Percentiles rank a stretch among this genome's conserved stretches.
phyloP scores from a whole-genome alignment of 345 rosid genomes.

The Geranium rotundifolium region DNA sequence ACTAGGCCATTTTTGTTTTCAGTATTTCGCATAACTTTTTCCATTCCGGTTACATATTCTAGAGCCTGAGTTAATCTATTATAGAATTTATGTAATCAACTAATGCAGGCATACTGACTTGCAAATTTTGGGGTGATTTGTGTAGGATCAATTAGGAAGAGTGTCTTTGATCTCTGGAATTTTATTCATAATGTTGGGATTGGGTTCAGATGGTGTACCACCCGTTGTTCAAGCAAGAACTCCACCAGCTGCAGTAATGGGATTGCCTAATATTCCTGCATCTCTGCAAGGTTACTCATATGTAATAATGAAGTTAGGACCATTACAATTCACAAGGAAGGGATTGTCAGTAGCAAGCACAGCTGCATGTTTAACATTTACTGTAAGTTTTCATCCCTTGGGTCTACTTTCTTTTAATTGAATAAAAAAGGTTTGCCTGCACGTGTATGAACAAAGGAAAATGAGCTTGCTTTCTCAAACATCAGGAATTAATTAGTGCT shows the following conservation, averaged over 20 bases:
- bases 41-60: too few relatives aligned
- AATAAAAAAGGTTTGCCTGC: neutral
- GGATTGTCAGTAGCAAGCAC: constrained; percentile 93
- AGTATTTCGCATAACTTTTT: neutral
- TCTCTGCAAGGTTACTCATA: constrained; percentile 70
- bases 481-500: neutral
- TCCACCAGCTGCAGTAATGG: constrained; percentile 54
- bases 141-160: constrained; percentile 89
- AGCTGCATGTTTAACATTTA: constrained; percentile 85
- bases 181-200: constrained; percentile 64
- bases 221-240: constrained; percentile 72
- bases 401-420: neutral
- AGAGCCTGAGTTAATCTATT: neutral
- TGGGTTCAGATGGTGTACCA: constrained; percentile 85
- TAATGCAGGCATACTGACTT: constrained; percentile 5
- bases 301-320: constrained; percentile 70
- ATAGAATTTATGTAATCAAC: neutral
- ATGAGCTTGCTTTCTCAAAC: neutral
- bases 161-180: constrained; percentile 78
- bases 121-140: constrained; percentile 1
- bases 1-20: neutral
- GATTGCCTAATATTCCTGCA: constrained; percentile 63
- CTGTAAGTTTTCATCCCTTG: constrained; percentile 32
- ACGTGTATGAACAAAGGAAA: neutral
- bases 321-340: constrained; percentile 80